Base-by-base conservation (phyloP, 371 early-diverging fungal species). In the Syncephalastrum sp. region DNA sequence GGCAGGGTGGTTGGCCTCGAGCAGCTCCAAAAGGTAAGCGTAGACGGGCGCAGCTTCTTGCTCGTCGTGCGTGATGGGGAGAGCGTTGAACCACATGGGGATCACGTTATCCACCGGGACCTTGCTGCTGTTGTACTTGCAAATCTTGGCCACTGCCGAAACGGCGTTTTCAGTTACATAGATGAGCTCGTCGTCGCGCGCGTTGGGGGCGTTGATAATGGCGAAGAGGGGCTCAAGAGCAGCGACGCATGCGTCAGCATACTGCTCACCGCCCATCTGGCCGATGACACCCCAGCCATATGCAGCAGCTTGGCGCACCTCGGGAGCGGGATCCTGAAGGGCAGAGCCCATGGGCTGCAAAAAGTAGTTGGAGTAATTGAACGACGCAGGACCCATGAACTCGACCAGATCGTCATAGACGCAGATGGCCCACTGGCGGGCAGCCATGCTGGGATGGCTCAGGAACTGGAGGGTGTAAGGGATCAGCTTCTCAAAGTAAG, bases 251-350 rank as follows among this genome's bases (percentile, higher is more conserved):
- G 82, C 85, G 56, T 83, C 87, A 1, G 84, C 82, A 63, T 89
- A 92, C 42, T 82, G 77, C 24, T 82, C 79, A 16, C 94, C 95
- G 54, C 94, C 96, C 53, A 82, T 85, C 68, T 91, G 82, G 38
- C 92, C 97, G 61, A 87, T 84, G 8, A 94, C 79, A 57, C 97
- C 97, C 43, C 94, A 75, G 61, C 96, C 96, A 69, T 93, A 98
- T 14, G 92, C 89, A 21, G 94, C 90, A 12, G 95, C 89, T 79
- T 98, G 97, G 33, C 95, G 87, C 27, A 96, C 86, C 59, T 94
- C 91, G 0, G 74, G 48, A 47, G 79, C 77, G 38, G 82, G 66
- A 56, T 88, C 90, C n/a, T 77, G 63, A 4, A 94, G 57, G 13
- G 87, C 80, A 58, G 77, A 72, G 15, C 90, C 63, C 71, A 91